Conservation (phyloP, 140 eudicot genomes). For the Anethum foeniculum region DNA sequence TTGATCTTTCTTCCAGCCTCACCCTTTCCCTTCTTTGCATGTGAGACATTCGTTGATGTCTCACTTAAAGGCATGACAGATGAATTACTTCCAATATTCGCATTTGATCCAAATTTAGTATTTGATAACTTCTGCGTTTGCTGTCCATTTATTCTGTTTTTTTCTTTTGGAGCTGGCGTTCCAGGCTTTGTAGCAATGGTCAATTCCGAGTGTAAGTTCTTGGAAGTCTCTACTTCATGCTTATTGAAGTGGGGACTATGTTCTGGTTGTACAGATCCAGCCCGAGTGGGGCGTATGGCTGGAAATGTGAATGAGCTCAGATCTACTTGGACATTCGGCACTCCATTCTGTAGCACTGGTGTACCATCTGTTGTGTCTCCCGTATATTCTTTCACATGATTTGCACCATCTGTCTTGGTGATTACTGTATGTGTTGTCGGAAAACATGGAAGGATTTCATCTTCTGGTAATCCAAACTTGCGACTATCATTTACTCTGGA, state of each 20-base stretch:
- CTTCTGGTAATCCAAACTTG: slow-evolving; percentile 19
- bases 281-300: slow-evolving; percentile 14
- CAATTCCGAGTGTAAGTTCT: slow-evolving; percentile 17
- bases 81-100: slow-evolving; percentile 27
- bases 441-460: slow-evolving; percentile 26
- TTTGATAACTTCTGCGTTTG: slow-evolving; percentile 9
- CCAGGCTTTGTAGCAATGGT: slow-evolving; percentile 9
- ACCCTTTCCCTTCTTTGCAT: slow-evolving; percentile 38
- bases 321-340: slow-evolving; percentile 12
- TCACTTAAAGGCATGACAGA: slow-evolving; percentile 20
- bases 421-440: slow-evolving; percentile 17
- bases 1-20: slow-evolving; percentile 43
- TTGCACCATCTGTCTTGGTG: slow-evolving; percentile 13
- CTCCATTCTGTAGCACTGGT: slow-evolving; percentile 22
- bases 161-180: slow-evolving; percentile 4
- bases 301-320: slow-evolving; percentile 18
- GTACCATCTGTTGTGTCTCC: slow-evolving; percentile 15
- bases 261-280: slow-evolving; percentile 4
- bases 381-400: neutral
- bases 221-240: neutral
- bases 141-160: slow-evolving; percentile 12
- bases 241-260: slow-evolving; percentile 7
- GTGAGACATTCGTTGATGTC: slow-evolving; percentile 18
- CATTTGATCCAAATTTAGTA: slow-evolving; percentile 25
- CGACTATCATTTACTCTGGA: slow-evolving; percentile 15